Evolutionary conservation across 306 rosid genomes (phyloP).

Genomic region (Prunus kanzakura): DNA sequence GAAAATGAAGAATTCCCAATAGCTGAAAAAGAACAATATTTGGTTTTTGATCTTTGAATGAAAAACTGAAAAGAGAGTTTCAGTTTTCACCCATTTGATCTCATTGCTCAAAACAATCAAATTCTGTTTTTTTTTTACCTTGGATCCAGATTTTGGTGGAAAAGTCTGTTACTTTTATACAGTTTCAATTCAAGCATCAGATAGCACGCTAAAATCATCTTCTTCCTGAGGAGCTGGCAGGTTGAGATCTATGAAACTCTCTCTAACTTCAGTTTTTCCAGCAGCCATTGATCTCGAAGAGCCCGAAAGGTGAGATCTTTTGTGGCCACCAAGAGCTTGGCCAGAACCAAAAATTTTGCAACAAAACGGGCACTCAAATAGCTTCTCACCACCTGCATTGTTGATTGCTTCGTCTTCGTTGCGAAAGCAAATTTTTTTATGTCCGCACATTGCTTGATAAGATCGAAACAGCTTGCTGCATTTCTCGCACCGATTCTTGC

Average conservation of each 20-base stretch:
- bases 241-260: slow-evolving; percentile 74
- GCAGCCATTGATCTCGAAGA: slow-evolving; percentile 11
- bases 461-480: slow-evolving; percentile 61
- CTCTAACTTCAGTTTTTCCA: slow-evolving; percentile 4
- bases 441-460: slow-evolving; percentile 61
- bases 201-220: slow-evolving; percentile 56
- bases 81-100: slow-evolving; percentile 18
- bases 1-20: slow-evolving; percentile 25
- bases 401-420: slow-evolving; percentile 25
- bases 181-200: slow-evolving; percentile 34
- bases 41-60: slow-evolving; percentile 30
- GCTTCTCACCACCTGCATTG: slow-evolving; percentile 21
- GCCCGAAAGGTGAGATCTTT: slow-evolving; percentile 63
- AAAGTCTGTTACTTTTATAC: background rate
- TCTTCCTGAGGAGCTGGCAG: slow-evolving; percentile 69
- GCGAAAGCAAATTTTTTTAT: slow-evolving; percentile 40
- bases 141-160: slow-evolving; percentile 6
- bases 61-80: background rate
- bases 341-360: slow-evolving; percentile 69
- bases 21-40: slow-evolving; percentile 19
- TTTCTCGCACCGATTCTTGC: slow-evolving; percentile 53
- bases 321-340: slow-evolving; percentile 94
- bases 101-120: slow-evolving; percentile 14
- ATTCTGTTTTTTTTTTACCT: background rate
- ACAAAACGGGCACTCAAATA: slow-evolving; percentile 74